Conservation (phyloP, 129 eudicot genomes). For the Logfia minima region DNA sequence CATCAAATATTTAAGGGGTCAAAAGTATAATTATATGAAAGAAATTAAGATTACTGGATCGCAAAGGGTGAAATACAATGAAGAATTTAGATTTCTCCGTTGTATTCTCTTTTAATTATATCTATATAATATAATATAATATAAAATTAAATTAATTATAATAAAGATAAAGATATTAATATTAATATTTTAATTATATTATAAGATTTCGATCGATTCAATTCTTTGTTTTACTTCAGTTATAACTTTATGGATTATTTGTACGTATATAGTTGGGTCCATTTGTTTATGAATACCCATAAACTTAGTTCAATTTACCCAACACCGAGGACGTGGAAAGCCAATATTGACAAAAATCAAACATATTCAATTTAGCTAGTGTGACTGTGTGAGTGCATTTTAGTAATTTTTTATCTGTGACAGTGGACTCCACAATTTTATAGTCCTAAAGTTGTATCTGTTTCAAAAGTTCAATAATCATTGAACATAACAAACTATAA, state of each 20-base stretch:
- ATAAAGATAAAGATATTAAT: too few species aligned
- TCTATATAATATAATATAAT: too few species aligned
- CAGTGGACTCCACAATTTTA: slow-evolving; percentile 5
- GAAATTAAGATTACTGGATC: too few species aligned
- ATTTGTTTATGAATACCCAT: not conserved
- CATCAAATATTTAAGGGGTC: too few species aligned
- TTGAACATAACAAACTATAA: not conserved
- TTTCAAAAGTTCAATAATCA: not conserved
- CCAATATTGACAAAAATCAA: slow-evolving; percentile 27
- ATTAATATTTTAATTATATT: too few species aligned
- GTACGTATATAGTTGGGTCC: not conserved
- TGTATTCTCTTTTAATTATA: too few species aligned
- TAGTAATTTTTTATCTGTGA: not conserved
- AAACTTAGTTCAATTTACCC: not conserved
- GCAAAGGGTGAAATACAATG: too few species aligned
- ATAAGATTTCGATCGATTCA: not conserved
- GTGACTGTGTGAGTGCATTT: not conserved
- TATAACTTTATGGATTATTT: not conserved
- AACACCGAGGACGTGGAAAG: slow-evolving; percentile 30
- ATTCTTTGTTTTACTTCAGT: not conserved
- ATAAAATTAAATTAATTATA: too few species aligned
- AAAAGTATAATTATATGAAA: too few species aligned
- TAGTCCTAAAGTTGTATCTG: not conserved
- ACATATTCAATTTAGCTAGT: not conserved
- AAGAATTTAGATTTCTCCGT: too few species aligned